These are phyloP conservation scores for Begonia loranthoides DNA, from an alignment of 306 rosid genomes.

Conservation along the genomic window DNA sequence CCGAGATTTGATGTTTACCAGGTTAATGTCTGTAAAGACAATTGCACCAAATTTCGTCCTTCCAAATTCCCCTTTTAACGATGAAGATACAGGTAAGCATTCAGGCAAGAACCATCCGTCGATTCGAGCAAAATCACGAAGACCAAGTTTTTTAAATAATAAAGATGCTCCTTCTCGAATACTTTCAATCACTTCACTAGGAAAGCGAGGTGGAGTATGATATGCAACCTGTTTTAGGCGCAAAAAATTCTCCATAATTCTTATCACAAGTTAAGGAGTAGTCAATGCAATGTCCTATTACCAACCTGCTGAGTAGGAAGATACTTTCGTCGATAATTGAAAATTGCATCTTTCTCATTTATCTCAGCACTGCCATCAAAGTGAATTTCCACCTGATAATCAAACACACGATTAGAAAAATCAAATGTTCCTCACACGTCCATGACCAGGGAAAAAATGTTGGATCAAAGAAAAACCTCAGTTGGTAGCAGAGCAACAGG, in stretches of 20 bases:
- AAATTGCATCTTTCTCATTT: slow-evolving; percentile 87
- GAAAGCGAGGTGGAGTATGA: slow-evolving; percentile 91
- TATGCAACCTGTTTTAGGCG: slow-evolving; percentile 57
- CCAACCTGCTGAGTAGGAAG: slow-evolving; percentile 95
- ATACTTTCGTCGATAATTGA: slow-evolving; percentile 87
- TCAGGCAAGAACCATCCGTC: slow-evolving; percentile 94
- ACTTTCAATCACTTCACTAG: slow-evolving; percentile 54
- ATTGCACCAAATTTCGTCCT: slow-evolving; percentile 56
- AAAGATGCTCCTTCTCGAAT: slow-evolving; percentile 79
- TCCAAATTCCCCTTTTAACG: slow-evolving; percentile 43
- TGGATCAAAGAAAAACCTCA: slow-evolving; percentile 37
- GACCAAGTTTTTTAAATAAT: slow-evolving; percentile 50
- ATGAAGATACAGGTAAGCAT: slow-evolving; percentile 26
- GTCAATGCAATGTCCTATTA: neutral
- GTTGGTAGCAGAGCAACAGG: slow-evolving; percentile 91
- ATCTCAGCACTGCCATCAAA: slow-evolving; percentile 43
- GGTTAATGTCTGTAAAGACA: slow-evolving; percentile 76
- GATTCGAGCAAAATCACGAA: slow-evolving; percentile 84
- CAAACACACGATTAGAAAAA: slow-evolving; percentile 13
- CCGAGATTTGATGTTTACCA: slow-evolving; percentile 28
- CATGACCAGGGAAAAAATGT: neutral
- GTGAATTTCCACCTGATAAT: slow-evolving; percentile 73
- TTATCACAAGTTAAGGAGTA: neutral
- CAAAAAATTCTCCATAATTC: neutral
- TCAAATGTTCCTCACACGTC: neutral